phyloP scores from a whole-genome alignment of 2,329 filamentous ascomycete genomes.

The Diplodia scrobiculata region DNA sequence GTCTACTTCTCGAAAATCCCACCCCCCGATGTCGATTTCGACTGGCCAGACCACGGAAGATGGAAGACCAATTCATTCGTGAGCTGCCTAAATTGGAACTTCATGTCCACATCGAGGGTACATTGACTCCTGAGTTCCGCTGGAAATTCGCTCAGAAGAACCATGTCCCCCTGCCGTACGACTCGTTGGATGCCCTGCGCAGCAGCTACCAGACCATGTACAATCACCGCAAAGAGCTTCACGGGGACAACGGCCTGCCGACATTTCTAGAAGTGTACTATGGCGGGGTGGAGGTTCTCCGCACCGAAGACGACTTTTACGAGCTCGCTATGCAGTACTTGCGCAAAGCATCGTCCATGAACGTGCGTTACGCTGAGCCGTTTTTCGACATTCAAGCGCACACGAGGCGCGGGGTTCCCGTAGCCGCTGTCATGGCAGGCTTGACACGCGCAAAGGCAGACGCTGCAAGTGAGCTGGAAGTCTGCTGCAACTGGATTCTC shows the following conservation, averaged over 20 bases:
- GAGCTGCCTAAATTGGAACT: conserved; percentile 51
- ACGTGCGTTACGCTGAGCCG: conserved; percentile 47
- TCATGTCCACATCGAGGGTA: conserved; percentile 54
- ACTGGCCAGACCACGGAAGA: neutral
- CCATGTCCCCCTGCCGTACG: conserved; percentile 27
- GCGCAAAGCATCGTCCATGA: conserved; percentile 40
- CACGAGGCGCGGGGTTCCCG: conserved; percentile 43
- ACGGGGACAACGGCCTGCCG: conserved; percentile 36
- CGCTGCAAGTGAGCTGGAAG: conserved; percentile 29
- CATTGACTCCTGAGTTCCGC: conserved; percentile 46
- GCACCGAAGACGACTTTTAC: conserved; percentile 45
- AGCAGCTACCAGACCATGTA: conserved; percentile 31
- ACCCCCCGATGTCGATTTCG: neutral
- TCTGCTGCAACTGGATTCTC: conserved; percentile 44
- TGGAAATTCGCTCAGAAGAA: conserved; percentile 50
- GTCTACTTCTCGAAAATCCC: neutral
- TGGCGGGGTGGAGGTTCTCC: conserved; percentile 39
- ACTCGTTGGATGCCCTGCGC: neutral
- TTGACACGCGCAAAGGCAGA: conserved; percentile 35
- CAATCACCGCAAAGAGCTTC: conserved; percentile 32
- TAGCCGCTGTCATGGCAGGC: conserved; percentile 42
- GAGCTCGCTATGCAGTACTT: conserved; percentile 49
- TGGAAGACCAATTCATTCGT: conserved; percentile 18
- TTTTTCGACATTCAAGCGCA: conserved; percentile 52
- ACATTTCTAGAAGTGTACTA: conserved; percentile 37